Conservation (phyloP, 129 eudicot genomes). For the Saposhnikovia divaricata region DNA sequence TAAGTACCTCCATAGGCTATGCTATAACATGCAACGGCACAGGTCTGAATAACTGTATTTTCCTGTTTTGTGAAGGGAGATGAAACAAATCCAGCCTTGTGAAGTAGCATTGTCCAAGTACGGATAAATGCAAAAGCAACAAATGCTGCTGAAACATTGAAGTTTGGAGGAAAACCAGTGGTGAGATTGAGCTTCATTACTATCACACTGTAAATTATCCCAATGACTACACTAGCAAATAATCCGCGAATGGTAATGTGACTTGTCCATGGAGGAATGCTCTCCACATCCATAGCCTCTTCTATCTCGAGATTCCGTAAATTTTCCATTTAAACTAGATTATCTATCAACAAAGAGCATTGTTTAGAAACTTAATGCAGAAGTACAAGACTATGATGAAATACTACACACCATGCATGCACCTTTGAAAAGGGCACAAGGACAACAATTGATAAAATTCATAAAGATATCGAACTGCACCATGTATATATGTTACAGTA, state of each 20-base stretch:
- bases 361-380: neutral
- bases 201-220: slow-evolving; percentile 72
- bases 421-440: neutral
- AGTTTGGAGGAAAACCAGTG: slow-evolving; percentile 79
- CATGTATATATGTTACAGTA: neutral
- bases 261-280: slow-evolving; percentile 68
- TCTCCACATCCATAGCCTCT: slow-evolving; percentile 19
- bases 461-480: neutral
- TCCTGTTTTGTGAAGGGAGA: slow-evolving; percentile 85
- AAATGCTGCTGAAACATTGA: slow-evolving; percentile 91
- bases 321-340: neutral
- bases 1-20: slow-evolving; percentile 73
- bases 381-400: neutral
- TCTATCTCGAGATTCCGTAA: slow-evolving; percentile 8
- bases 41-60: slow-evolving; percentile 82
- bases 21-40: slow-evolving; percentile 94
- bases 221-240: slow-evolving; percentile 61
- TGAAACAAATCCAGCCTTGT: slow-evolving; percentile 48
- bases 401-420: neutral
- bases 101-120: slow-evolving; percentile 62
- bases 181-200: slow-evolving; percentile 89
- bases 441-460: neutral
- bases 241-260: slow-evolving; percentile 76
- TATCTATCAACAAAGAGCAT: neutral
- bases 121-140: slow-evolving; percentile 68